A percentile compares a stretch with the other conserved stretches of the same genome.
phyloP scores from a whole-genome alignment of 2,329 filamentous ascomycete species.

The Cladosporium sp. region DNA sequence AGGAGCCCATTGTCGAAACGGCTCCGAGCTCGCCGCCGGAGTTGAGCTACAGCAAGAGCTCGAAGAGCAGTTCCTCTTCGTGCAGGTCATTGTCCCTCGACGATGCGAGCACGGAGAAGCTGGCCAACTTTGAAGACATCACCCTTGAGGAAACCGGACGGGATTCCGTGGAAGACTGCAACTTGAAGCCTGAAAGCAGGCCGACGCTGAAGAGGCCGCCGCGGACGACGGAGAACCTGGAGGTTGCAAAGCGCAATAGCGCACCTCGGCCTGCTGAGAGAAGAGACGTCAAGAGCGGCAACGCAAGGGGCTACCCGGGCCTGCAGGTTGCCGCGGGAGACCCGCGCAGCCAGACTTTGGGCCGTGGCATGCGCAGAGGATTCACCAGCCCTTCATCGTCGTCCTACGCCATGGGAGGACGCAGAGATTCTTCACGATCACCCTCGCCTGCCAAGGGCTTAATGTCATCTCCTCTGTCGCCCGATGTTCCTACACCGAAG shows the following conservation, averaged over 20 bases:
- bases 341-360: slow-evolving; percentile 29
- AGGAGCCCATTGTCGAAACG: slow-evolving; percentile 17
- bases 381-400: slow-evolving; percentile 33
- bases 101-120: slow-evolving; percentile 52
- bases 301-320: slow-evolving; percentile 14
- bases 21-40: slow-evolving; percentile 21
- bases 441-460: slow-evolving; percentile 27
- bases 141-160: slow-evolving; percentile 59
- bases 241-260: slow-evolving; percentile 1
- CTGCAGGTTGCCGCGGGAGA: slow-evolving; percentile 36
- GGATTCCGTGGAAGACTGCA: slow-evolving; percentile 44
- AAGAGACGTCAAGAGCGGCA: background rate
- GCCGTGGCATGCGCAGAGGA: slow-evolving; percentile 33
- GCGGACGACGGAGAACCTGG: slow-evolving; percentile 10
- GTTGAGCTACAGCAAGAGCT: slow-evolving; percentile 71
- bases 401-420: slow-evolving; percentile 17
- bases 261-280: background rate
- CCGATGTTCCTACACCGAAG: slow-evolving; percentile 19
- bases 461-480: slow-evolving; percentile 18
- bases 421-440: slow-evolving; percentile 23
- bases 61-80: slow-evolving; percentile 71
- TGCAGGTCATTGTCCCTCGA: slow-evolving; percentile 68
- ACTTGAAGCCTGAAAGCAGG: slow-evolving; percentile 27
- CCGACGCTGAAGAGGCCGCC: slow-evolving; percentile 23
- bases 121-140: slow-evolving; percentile 88